These are phyloP conservation scores for Penicillium griseofulvum DNA, from an alignment of 2,329 filamentous ascomycete genomes.

Conservation along the genomic window DNA sequence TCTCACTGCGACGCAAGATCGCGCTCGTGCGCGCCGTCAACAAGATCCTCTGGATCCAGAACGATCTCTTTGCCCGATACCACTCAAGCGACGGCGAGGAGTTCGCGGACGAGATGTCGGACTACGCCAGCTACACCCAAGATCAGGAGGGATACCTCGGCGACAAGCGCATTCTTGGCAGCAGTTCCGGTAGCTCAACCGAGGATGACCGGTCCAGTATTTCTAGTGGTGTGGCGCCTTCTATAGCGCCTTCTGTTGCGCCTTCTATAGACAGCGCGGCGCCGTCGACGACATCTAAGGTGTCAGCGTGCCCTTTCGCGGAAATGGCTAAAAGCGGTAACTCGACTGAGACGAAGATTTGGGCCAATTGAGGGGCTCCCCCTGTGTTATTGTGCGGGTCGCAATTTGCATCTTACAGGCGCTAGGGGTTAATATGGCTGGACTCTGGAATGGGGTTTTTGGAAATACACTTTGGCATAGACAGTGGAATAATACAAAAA, in stretches of 20 bases:
- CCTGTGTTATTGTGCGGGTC: not conserved
- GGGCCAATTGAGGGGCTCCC: slow-evolving; percentile 17
- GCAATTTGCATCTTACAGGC: slow-evolving; percentile 13
- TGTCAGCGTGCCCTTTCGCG: slow-evolving; percentile 32
- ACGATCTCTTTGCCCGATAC: slow-evolving; percentile 82
- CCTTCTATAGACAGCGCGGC: slow-evolving; percentile 17
- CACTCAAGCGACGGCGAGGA: slow-evolving; percentile 69
- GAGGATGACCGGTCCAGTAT: slow-evolving; percentile 34
- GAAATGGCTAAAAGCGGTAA: slow-evolving; percentile 21
- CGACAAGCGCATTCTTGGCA: slow-evolving; percentile 56
- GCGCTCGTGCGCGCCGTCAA: slow-evolving; percentile 71
- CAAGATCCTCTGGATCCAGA: slow-evolving; percentile 86
- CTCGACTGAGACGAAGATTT: slow-evolving; percentile 33
- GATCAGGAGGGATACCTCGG: slow-evolving; percentile 63
- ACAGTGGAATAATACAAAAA: not conserved
- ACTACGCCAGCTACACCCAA: slow-evolving; percentile 42
- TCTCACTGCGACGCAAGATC: slow-evolving; percentile 67
- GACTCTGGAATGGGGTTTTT: not conserved
- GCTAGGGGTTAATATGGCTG: slow-evolving; percentile 6
- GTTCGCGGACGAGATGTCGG: slow-evolving; percentile 45
- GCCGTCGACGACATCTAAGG: slow-evolving; percentile 9
- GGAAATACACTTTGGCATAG: slow-evolving; percentile 2
- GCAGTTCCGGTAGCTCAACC: slow-evolving; percentile 27
- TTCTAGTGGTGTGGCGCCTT: slow-evolving; percentile 21
- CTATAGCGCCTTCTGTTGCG: slow-evolving; percentile 5